A percentile compares a stretch with the other conserved stretches of the same genome.
These are phyloP conservation scores for Orbilia brochopaga DNA, from an alignment of 2,329 filamentous ascomycete species.

Conservation along the genomic window DNA sequence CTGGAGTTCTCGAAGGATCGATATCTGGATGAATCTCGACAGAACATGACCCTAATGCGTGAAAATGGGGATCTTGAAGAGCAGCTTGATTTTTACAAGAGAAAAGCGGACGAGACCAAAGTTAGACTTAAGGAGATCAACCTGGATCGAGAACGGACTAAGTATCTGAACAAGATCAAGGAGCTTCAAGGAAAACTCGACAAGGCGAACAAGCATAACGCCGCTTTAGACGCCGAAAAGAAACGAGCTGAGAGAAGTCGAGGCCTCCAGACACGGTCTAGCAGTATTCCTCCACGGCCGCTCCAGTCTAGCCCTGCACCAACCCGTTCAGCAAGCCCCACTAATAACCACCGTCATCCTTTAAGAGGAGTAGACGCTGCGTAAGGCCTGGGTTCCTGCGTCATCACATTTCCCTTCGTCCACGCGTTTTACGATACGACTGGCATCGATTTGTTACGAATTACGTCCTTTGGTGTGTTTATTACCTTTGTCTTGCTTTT, in stretches of 20 bases:
- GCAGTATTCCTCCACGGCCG: constrained; percentile 34
- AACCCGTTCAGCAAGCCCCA: constrained; percentile 36
- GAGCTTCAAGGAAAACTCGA: constrained; percentile 31
- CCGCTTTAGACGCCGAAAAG: constrained; percentile 29
- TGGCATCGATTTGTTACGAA: background rate
- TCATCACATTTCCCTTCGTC: constrained; percentile 3
- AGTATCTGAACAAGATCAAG: constrained; percentile 21
- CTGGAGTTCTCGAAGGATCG: constrained; percentile 21
- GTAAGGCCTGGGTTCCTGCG: background rate
- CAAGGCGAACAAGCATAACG: constrained; percentile 20
- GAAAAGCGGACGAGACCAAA: constrained; percentile 28
- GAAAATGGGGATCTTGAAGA: constrained; percentile 24
- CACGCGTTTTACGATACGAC: background rate
- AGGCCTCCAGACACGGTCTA: constrained; percentile 29
- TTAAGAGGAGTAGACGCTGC: constrained; percentile 17
- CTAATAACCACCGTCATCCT: constrained; percentile 20
- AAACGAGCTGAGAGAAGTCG: constrained; percentile 31
- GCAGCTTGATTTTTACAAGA: constrained; percentile 3
- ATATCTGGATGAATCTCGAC: constrained; percentile 18
- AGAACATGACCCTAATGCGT: constrained; percentile 1
- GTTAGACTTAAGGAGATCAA: constrained; percentile 24
- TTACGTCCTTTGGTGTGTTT: background rate
- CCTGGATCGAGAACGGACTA: constrained; percentile 26
- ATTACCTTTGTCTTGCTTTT: background rate
- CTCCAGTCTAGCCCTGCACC: constrained; percentile 44